Base-by-base conservation (phyloP, 352 stramenopile genomes). In the Globisporangium carolinianum region DNA sequence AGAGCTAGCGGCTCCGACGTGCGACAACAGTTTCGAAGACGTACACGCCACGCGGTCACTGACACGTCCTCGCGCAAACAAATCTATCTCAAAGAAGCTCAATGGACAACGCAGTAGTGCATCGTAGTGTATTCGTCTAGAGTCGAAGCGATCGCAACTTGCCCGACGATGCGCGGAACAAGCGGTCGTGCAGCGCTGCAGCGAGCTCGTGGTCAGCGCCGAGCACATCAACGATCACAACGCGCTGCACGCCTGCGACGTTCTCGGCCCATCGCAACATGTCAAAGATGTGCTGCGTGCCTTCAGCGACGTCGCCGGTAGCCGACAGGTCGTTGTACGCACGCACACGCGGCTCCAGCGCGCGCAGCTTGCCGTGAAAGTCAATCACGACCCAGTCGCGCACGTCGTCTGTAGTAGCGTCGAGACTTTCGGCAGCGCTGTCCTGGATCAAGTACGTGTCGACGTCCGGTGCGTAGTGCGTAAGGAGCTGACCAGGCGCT, bases 381-480 rank as follows among this genome's bases (percentile, higher is more conserved):
- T 97, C 89, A 45, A 97, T 66, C 1, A 96, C 57, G 8, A 89
- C 87, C 72, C 85, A 95, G 36, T 57, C 63, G 17, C 69, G 64
- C 36, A 89, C 38, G 58, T 76, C 65, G 6, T 75, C 59, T 0
- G 54, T 56, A 0, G 69, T 56, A 2, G 70, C 51, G 45, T 83
- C 61, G 47, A 85, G 73, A 24, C 52, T 50, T 46, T 84, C 72
- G 4, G 10, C 18, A 4, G 71, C 75, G n/a, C 73, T 60, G 1
- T 57, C 50, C 47, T 89, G 72, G 57, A 87, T 75, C 55, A 97
- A 65, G 66, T 88, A 97, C 42, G 90, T 96, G 65, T 92, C 74
- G 37, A 98, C 84, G 61, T 98, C 85, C 0, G 97, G 97, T 10
- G 97, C 97, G 68, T 99, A 99, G 72, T 99, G 97, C 36, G 92